These are phyloP conservation scores for Tetrahymena malaccensis DNA, from an alignment of 73 alveolate species.

Conservation along the genomic window DNA sequence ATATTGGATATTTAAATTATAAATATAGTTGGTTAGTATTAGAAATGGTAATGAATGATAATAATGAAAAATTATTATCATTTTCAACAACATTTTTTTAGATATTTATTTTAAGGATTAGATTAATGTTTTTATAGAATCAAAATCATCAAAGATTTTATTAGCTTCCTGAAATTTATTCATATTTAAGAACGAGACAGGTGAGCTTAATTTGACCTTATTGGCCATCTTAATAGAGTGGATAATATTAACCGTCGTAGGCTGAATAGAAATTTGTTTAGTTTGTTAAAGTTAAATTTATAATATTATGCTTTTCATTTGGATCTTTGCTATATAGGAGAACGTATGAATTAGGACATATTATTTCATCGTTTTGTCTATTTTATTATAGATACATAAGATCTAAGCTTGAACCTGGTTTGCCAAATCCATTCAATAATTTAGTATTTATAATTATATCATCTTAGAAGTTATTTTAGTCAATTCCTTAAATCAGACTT, in stretches of 20 bases:
- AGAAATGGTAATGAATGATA: no score
- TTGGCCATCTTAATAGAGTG: background rate
- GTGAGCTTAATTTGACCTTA: background rate
- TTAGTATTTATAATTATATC: background rate
- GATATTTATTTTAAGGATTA: no score
- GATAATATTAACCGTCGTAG: background rate
- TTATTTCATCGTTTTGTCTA: background rate
- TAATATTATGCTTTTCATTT: background rate
- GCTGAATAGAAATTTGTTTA: background rate
- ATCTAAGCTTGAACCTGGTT: background rate
- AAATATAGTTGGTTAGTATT: background rate
- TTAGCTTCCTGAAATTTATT: background rate
- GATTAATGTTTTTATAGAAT: background rate
- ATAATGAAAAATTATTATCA: no score
- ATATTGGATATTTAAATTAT: no score
- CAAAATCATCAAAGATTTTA: background rate
- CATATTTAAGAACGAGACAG: background rate
- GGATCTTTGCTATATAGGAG: background rate
- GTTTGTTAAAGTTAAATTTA: background rate
- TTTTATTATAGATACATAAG: no score
- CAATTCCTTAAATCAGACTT: background rate
- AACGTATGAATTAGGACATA: background rate
- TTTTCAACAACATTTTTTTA: background rate
- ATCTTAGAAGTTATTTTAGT: no score
- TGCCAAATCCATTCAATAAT: background rate